Conservation (phyloP, 306 rosid species). For the Myrica gale region DNA sequence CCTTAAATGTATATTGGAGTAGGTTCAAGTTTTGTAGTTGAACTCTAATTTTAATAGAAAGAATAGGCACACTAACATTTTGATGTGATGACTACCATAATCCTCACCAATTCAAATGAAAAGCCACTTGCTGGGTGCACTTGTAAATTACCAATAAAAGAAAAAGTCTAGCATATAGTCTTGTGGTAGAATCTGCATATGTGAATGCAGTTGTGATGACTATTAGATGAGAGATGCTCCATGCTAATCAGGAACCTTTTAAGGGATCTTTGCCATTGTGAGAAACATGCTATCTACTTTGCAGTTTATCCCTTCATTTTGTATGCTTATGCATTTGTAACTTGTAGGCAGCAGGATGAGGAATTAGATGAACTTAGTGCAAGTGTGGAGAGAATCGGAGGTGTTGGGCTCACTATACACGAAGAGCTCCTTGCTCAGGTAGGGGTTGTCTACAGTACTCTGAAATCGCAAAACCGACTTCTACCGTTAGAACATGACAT, state of each 20-base stretch:
- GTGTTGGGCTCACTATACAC: constrained; percentile 95
- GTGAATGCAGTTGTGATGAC: background rate
- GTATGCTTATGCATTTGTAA: constrained; percentile 22
- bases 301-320: constrained; percentile 25
- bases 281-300: background rate
- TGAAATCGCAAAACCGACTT: background rate
- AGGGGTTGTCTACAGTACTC: constrained; percentile 24
- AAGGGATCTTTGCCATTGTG: background rate
- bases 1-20: background rate
- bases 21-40: background rate
- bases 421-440: constrained; percentile 94
- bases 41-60: background rate
- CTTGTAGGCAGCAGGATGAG: constrained; percentile 82
- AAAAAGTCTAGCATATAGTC: too few relatives aligned
- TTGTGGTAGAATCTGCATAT: too few relatives aligned
- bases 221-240: background rate
- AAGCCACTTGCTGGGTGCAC: background rate
- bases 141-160: background rate
- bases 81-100: background rate
- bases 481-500: background rate
- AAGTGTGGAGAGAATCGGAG: constrained; percentile 91
- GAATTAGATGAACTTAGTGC: constrained; percentile 93
- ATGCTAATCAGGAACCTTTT: background rate
- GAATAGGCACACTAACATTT: background rate
- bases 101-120: background rate